phyloP scores from a whole-genome alignment of 345 rosid genomes.

The Aquilaria malaccensis region DNA sequence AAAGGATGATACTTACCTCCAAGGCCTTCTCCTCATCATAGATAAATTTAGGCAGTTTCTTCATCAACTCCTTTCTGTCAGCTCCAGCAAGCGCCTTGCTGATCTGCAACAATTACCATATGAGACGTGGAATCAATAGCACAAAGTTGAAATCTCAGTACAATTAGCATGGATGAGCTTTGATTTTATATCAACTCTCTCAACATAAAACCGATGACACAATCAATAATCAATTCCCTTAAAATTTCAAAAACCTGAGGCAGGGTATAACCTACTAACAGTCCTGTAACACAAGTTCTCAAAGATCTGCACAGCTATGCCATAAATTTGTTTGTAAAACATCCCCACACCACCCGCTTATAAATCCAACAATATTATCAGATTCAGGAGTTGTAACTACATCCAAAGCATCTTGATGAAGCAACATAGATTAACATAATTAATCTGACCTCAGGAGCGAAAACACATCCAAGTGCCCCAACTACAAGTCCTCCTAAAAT shows the following conservation, averaged over 20 bases:
- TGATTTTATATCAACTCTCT: not conserved
- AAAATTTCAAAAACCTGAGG: too few species aligned
- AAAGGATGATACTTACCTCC: constrained; percentile 46
- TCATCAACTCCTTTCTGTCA: constrained; percentile 82
- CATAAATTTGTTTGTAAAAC: not conserved
- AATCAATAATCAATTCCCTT: too few species aligned
- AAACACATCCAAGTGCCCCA: constrained; percentile 94
- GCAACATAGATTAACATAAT: constrained; percentile 7
- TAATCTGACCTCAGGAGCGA: constrained; percentile 76
- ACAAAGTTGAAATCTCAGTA: too few species aligned
- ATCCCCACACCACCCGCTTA: not conserved
- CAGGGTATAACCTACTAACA: not conserved
- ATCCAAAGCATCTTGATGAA: not conserved
- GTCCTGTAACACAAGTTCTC: not conserved
- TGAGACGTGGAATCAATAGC: too few species aligned
- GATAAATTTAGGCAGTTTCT: constrained; percentile 92
- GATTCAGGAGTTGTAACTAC: not conserved
- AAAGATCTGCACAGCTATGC: not conserved
- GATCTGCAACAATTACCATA: constrained; percentile 31
- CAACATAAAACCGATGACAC: not conserved
- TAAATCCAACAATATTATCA: not conserved
- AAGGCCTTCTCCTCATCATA: constrained; percentile 92
- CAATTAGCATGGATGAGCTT: too few species aligned
- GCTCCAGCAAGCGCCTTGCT: constrained; percentile 78
- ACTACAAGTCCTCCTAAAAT: constrained; percentile 82